Conservation (phyloP, 2,329 filamentous ascomycete genomes). For the Rhexocercosporidium sp. region DNA sequence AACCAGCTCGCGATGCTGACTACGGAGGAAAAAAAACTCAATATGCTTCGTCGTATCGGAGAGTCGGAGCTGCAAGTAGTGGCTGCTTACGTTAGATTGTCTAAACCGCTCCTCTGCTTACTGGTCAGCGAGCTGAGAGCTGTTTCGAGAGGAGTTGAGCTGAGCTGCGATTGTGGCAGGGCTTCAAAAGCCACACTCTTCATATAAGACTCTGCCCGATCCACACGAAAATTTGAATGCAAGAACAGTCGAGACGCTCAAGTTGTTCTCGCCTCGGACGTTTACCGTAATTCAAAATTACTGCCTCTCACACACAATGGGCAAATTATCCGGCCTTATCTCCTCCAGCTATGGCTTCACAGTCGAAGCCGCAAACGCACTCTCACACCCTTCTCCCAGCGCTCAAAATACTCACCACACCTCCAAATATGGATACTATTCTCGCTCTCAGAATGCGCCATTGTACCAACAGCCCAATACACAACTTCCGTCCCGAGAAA, state of each 20-base stretch:
- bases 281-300: too few species aligned
- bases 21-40: background rate
- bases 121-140: too few species aligned
- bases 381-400: background rate
- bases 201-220: too few species aligned
- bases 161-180: too few species aligned
- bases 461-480: background rate
- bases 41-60: background rate
- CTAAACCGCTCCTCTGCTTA: too few species aligned
- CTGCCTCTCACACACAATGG: background rate
- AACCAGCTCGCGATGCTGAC: background rate
- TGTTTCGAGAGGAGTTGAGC: too few species aligned
- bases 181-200: too few species aligned
- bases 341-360: background rate
- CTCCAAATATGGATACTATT: conserved; percentile 3
- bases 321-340: background rate
- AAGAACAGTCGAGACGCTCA: too few species aligned
- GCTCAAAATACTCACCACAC: background rate
- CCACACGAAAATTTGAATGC: too few species aligned
- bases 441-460: background rate
- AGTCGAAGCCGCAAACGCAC: background rate
- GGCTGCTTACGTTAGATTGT: too few species aligned
- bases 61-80: too few species aligned
- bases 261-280: too few species aligned
- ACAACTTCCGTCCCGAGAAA: background rate